Evolutionary conservation across 768 basidiomycete species (phyloP).

Genomic region (Calocybe cyanea): DNA sequence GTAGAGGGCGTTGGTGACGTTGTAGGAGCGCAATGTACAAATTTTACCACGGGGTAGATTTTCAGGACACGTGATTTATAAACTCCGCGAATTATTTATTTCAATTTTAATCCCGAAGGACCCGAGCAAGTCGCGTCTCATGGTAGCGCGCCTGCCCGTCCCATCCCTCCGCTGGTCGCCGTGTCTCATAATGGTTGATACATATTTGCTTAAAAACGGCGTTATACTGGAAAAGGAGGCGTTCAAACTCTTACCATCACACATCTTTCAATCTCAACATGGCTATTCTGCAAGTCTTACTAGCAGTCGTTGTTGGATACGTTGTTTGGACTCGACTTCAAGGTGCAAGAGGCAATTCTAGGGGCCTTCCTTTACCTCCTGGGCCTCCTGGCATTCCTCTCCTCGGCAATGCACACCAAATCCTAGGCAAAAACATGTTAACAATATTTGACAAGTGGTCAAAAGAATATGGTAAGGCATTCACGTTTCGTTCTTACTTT

Average conservation of each 20-base stretch:
- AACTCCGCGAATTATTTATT: too few species aligned
- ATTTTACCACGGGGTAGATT: conserved; percentile 9
- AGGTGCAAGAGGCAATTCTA: background rate
- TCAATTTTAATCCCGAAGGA: too few species aligned
- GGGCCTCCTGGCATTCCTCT: background rate
- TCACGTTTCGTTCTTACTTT: background rate
- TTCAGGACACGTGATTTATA: conserved; percentile 4
- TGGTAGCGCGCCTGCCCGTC: too few species aligned
- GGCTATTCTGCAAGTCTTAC: background rate
- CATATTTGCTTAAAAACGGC: too few species aligned
- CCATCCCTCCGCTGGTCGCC: too few species aligned
- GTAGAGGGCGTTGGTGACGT: conserved; percentile 7
- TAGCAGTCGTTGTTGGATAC: too few species aligned
- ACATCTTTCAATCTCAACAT: too few species aligned
- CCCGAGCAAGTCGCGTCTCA: too few species aligned
- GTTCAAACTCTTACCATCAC: too few species aligned
- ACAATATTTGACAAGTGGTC: conserved; percentile 18
- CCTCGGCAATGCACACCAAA: conserved; percentile 2
- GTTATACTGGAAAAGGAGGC: too few species aligned
- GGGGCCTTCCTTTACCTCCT: background rate
- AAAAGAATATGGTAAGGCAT: conserved; percentile 25
- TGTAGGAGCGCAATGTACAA: background rate
- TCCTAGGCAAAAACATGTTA: conserved; percentile 2
- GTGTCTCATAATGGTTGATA: too few species aligned
- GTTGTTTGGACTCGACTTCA: too few species aligned